Conservation (phyloP, 75 land plant species). For the Azolla pinnata region DNA sequence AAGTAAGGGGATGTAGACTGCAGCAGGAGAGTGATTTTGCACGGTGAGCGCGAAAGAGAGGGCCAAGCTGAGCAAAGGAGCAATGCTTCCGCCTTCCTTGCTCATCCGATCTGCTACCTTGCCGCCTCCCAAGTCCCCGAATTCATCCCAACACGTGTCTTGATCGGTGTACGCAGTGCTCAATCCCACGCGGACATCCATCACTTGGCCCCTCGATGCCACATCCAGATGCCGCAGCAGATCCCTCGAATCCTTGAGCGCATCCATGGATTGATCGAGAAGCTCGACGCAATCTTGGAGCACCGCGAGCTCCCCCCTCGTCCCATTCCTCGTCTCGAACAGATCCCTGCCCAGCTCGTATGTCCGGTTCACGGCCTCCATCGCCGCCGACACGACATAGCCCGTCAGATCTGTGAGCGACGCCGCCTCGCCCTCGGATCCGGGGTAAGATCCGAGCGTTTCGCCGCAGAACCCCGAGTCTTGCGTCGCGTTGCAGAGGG, state of each 20-base stretch:
- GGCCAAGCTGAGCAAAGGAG: not conserved
- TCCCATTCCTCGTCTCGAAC: not conserved
- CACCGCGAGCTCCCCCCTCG: not conserved
- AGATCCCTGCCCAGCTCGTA: not conserved
- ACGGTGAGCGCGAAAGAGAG: slow-evolving; percentile 1
- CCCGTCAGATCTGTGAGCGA: not conserved
- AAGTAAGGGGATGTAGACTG: too few relatives aligned
- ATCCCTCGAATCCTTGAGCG: not conserved
- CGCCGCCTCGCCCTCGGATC: not conserved
- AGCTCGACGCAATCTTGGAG: not conserved
- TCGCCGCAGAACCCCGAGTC: not conserved
- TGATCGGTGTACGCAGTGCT: not conserved
- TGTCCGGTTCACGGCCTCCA: not conserved
- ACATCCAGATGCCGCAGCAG: not conserved
- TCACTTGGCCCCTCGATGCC: not conserved
- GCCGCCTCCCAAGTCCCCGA: not conserved
- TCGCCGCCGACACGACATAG: not conserved
- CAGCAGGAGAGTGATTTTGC: too few relatives aligned
- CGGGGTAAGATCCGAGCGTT: not conserved
- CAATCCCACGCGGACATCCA: not conserved
- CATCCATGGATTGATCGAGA: not conserved
- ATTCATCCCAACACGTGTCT: not conserved
- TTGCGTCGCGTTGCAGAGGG: not conserved
- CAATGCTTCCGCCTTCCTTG: not conserved
- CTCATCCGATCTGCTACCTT: not conserved